Evolutionary conservation across 225 moss, liverwort and hornwort species (phyloP).

Genomic region (Climacium dendroides): DNA sequence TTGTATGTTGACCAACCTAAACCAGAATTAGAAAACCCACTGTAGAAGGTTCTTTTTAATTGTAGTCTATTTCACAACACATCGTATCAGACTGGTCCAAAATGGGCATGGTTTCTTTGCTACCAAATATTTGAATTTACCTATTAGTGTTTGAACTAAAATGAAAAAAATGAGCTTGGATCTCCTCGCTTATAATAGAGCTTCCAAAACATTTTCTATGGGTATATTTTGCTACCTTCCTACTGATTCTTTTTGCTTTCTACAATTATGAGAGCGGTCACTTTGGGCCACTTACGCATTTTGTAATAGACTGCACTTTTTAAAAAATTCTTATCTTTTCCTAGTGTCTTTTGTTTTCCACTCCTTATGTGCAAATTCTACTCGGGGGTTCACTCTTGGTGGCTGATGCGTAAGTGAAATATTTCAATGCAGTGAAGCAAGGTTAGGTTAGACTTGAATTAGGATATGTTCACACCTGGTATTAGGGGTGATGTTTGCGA

Average conservation of each 20-base stretch:
- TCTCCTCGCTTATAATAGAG: not conserved
- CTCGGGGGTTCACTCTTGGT: conserved; percentile 32
- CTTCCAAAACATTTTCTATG: not conserved
- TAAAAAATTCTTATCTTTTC: not conserved
- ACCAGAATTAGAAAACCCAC: not conserved
- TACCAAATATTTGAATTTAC: not conserved
- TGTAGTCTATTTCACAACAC: not conserved
- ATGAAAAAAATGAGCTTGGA: not conserved
- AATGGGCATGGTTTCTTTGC: not conserved
- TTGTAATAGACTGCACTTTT: too few relatives aligned
- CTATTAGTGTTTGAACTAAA: not conserved
- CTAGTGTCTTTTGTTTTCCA: too few relatives aligned
- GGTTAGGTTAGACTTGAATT: conserved; percentile 3
- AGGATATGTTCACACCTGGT: too few relatives aligned
- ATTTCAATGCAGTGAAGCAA: not conserved
- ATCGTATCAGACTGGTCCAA: too few relatives aligned
- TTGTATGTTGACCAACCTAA: not conserved
- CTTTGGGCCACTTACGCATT: too few relatives aligned
- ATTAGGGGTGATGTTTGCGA: too few relatives aligned
- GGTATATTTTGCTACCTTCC: not conserved
- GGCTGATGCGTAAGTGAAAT: conserved; percentile 21
- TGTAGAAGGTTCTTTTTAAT: not conserved
- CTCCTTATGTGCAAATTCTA: conserved; percentile 26
- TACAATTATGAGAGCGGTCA: not conserved
- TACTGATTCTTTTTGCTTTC: not conserved